Conservation (phyloP, 2,329 filamentous ascomycete genomes). For the Aspergillus sp. region DNA sequence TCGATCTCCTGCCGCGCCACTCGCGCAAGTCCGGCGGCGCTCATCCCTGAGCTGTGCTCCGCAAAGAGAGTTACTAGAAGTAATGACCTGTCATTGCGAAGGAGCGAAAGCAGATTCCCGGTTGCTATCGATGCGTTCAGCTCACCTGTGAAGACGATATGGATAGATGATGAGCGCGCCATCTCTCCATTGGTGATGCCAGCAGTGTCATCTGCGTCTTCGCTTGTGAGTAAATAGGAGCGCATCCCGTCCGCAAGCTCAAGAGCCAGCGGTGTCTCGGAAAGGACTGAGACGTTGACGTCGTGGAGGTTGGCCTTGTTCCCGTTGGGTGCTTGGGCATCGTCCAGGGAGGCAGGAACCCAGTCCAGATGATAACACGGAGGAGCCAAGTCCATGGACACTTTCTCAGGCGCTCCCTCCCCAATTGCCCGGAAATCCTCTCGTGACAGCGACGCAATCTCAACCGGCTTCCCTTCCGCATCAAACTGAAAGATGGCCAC, state of each 20-base stretch:
- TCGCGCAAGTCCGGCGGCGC: background rate
- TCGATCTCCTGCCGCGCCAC: background rate
- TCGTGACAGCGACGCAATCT: background rate
- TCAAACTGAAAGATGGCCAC: constrained; percentile 3
- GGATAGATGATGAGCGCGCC: background rate
- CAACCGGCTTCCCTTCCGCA: background rate
- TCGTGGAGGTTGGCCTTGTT: background rate
- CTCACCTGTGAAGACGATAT: background rate
- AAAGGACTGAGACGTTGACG: background rate
- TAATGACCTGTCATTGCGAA: background rate
- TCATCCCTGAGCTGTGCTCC: background rate
- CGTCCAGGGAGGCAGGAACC: background rate
- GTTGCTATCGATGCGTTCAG: background rate
- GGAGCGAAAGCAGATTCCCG: background rate
- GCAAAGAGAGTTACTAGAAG: background rate
- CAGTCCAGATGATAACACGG: background rate
- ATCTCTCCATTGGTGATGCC: background rate
- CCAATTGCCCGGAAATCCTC: constrained; percentile 4
- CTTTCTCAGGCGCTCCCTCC: background rate
- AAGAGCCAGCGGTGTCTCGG: background rate
- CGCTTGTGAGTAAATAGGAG: background rate
- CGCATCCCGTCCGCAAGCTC: background rate
- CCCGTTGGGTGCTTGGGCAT: background rate
- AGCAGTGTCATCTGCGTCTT: background rate
- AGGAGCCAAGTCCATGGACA: background rate